Percentiles rank a stretch among this genome's conserved stretches.
phyloP scores from a whole-genome alignment of 1,284 basidiomycete genomes.

The Inonotus obliquus region DNA sequence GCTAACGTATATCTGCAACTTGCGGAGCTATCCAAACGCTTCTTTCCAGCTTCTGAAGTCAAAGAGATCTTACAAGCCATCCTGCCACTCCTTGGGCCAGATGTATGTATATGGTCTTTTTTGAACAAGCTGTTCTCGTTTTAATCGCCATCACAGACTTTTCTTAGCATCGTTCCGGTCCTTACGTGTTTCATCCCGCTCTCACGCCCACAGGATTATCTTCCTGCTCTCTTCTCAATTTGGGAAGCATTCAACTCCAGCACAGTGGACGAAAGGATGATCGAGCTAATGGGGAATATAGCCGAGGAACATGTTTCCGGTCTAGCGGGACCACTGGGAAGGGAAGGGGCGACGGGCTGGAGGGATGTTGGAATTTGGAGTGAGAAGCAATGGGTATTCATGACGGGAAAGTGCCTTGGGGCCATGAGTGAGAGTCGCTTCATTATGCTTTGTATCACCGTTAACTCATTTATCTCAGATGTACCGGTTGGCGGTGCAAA shows the following conservation, averaged over 20 bases:
- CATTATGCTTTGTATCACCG: slow-evolving; percentile 73
- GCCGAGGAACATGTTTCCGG: slow-evolving; percentile 76
- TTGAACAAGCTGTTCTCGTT: neutral
- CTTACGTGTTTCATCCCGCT: slow-evolving; percentile 75
- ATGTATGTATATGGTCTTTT: slow-evolving; percentile 37
- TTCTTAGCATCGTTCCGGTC: slow-evolving; percentile 65
- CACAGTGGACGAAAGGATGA: slow-evolving; percentile 77
- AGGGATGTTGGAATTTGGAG: slow-evolving; percentile 88
- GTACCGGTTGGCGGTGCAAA: slow-evolving; percentile 48
- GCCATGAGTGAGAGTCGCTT: slow-evolving; percentile 70
- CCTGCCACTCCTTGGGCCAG: slow-evolving; percentile 59
- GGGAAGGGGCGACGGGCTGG: slow-evolving; percentile 54
- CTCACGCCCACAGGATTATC: slow-evolving; percentile 61
- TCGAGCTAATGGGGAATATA: slow-evolving; percentile 77
- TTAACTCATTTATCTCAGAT: slow-evolving; percentile 4
- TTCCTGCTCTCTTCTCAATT: slow-evolving; percentile 71
- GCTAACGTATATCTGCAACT: slow-evolving; percentile 68
- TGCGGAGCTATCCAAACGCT: slow-evolving; percentile 65
- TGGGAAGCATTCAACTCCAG: slow-evolving; percentile 86
- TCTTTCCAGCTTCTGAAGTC: slow-evolving; percentile 65
- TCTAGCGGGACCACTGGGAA: slow-evolving; percentile 43
- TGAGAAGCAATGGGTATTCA: slow-evolving; percentile 77
- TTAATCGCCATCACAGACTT: slow-evolving; percentile 38
- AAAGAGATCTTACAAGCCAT: slow-evolving; percentile 71
- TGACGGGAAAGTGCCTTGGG: slow-evolving; percentile 84